phyloP scores from a whole-genome alignment of 768 basidiomycete species.

The Calocybe cyanea region DNA sequence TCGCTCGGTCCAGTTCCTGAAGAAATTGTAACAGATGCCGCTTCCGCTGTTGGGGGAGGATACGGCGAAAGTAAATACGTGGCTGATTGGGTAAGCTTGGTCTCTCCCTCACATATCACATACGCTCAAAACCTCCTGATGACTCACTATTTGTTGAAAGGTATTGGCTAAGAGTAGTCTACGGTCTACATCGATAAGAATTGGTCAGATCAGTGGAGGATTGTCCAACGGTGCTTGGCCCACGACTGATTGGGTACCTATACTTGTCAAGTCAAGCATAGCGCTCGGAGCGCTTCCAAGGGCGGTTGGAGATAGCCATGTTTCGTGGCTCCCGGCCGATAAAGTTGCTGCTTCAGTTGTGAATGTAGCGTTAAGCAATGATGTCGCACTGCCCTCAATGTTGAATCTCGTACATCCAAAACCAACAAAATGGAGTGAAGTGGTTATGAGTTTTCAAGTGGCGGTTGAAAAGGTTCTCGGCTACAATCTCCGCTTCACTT shows the following conservation, averaged over 20 bases:
- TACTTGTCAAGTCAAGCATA: slow-evolving; percentile 32
- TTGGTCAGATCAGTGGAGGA: slow-evolving; percentile 36
- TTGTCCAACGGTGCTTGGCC: slow-evolving; percentile 33
- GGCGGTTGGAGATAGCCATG: too few species aligned
- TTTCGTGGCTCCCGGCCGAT: slow-evolving; percentile 27
- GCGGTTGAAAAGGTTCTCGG: slow-evolving; percentile 5
- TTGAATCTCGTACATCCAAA: slow-evolving; percentile 31
- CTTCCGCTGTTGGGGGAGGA: slow-evolving; percentile 24
- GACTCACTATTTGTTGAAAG: slow-evolving; percentile 11
- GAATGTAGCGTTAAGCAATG: slow-evolving; percentile 23
- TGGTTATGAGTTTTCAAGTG: slow-evolving; percentile 5
- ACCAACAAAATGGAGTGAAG: slow-evolving; percentile 21
- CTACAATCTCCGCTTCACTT: slow-evolving; percentile 1
- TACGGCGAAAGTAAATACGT: slow-evolving; percentile 33
- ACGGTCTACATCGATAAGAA: slow-evolving; percentile 25
- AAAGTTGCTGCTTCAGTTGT: slow-evolving; percentile 22
- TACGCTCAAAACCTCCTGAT: background rate
- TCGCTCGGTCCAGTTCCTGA: slow-evolving; percentile 27
- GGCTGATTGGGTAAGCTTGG: slow-evolving; percentile 24
- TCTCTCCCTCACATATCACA: background rate
- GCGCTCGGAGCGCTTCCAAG: slow-evolving; percentile 25
- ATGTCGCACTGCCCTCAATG: slow-evolving; percentile 11
- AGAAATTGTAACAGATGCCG: slow-evolving; percentile 23
- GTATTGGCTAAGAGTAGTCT: slow-evolving; percentile 27
- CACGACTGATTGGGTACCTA: slow-evolving; percentile 35